These are phyloP conservation scores for Microdochium trichocladiopsis DNA, from an alignment of 2,329 filamentous ascomycete species.

Conservation along the genomic window DNA sequence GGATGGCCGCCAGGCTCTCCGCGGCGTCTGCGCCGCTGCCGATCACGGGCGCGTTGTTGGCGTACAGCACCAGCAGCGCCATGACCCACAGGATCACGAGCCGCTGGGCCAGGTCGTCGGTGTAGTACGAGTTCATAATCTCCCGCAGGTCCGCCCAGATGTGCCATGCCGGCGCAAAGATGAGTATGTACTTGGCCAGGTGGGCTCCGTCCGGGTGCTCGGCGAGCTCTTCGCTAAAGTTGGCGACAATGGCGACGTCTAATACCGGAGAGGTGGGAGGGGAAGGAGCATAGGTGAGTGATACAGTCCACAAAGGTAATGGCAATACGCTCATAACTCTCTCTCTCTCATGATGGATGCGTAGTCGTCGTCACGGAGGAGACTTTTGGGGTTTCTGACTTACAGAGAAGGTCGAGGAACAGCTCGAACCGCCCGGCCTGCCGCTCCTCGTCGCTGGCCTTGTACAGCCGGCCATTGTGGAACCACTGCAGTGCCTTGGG, in stretches of 20 bases:
- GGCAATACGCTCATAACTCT: too few species aligned
- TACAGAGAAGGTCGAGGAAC: conserved; percentile 40
- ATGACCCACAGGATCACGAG: conserved; percentile 42
- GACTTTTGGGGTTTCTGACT: conserved; percentile 1
- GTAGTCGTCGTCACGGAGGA: not conserved
- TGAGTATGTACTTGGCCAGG: conserved; percentile 39
- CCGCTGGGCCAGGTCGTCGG: conserved; percentile 39
- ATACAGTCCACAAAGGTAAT: too few species aligned
- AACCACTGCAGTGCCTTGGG: conserved; percentile 37
- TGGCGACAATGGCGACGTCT: conserved; percentile 41
- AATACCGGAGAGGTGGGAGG: not conserved
- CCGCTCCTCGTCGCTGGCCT: conserved; percentile 33
- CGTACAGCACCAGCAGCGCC: conserved; percentile 38
- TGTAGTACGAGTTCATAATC: conserved; percentile 45
- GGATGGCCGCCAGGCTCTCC: conserved; percentile 34
- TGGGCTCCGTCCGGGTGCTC: conserved; percentile 34
- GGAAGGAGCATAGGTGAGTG: too few species aligned
- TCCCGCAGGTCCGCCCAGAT: conserved; percentile 42
- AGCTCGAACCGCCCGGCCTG: conserved; percentile 39
- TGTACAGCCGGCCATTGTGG: conserved; percentile 30
- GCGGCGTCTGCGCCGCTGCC: conserved; percentile 13
- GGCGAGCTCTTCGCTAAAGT: conserved; percentile 38
- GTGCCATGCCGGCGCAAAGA: conserved; percentile 40
- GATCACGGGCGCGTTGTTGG: conserved; percentile 36
- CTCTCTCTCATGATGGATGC: too few species aligned